These are phyloP conservation scores for Penicillium nucicola DNA, from an alignment of 495 filamentous ascomycete genomes.

Conservation along the genomic window DNA sequence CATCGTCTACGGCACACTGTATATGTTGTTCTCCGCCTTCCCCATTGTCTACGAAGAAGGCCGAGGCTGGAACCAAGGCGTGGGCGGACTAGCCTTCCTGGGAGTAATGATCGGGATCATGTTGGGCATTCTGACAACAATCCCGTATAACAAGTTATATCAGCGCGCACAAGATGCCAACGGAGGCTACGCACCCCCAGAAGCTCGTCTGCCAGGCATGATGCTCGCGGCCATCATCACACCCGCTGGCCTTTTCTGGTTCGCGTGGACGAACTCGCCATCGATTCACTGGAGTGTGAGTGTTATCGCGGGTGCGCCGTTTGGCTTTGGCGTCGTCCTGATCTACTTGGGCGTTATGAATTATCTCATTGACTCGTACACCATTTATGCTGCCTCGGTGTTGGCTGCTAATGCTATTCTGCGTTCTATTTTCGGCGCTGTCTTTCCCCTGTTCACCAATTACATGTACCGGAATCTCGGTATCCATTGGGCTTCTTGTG, in stretches of 20 bases:
- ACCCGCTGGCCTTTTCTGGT: conserved; percentile 58
- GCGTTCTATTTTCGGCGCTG: conserved; percentile 69
- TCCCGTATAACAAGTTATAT: conserved; percentile 51
- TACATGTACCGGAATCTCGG: conserved; percentile 74
- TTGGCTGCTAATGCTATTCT: conserved; percentile 75
- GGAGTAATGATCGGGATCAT: conserved; percentile 85
- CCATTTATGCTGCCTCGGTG: conserved; percentile 77
- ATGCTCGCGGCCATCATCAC: conserved; percentile 41
- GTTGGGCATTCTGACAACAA: conserved; percentile 48
- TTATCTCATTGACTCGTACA: conserved; percentile 78
- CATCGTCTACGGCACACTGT: conserved; percentile 72
- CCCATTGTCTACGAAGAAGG: conserved; percentile 74
- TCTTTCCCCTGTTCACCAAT: conserved; percentile 79
- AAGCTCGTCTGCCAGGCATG: conserved; percentile 45
- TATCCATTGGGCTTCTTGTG: conserved; percentile 74
- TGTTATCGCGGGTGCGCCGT: conserved; percentile 63
- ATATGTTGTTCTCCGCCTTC: conserved; percentile 79
- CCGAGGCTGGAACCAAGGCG: conserved; percentile 71
- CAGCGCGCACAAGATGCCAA: conserved; percentile 27
- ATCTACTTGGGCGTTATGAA: conserved; percentile 75
- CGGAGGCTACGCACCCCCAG: conserved; percentile 43
- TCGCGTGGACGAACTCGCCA: conserved; percentile 68
- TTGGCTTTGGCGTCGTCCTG: conserved; percentile 71
- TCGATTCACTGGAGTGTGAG: conserved; percentile 66
- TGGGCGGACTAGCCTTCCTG: conserved; percentile 71